These are phyloP conservation scores for Grigorovia humatica DNA, from an alignment of 805 yeast species.

Conservation along the genomic window DNA sequence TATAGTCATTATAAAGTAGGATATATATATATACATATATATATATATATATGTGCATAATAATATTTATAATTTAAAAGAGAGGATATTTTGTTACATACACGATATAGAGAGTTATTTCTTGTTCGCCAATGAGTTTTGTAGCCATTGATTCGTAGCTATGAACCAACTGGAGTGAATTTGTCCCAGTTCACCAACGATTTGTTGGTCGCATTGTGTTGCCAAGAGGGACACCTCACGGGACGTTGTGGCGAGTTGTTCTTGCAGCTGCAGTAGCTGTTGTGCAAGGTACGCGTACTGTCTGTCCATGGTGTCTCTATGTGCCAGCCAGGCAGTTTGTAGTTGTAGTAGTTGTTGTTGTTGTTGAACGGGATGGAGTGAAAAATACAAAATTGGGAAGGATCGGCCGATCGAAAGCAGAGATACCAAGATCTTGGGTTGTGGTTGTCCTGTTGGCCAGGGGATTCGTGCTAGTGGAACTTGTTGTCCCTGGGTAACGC, in stretches of 20 bases:
- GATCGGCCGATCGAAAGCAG: not conserved
- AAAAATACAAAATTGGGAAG: too few relatives aligned
- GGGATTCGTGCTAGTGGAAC: conserved; percentile 35
- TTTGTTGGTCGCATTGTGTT: conserved; percentile 22
- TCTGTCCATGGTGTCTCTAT: conserved; percentile 16
- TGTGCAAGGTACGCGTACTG: conserved; percentile 26
- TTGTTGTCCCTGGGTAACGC: conserved; percentile 73
- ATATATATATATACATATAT: not conserved
- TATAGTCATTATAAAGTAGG: not conserved
- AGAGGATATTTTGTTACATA: too few relatives aligned
- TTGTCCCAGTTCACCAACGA: conserved; percentile 26
- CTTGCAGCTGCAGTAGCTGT: conserved; percentile 19
- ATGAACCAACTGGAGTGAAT: conserved; percentile 26
- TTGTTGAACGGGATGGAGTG: too few relatives aligned
- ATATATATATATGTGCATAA: too few relatives aligned
- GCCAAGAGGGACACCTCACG: conserved; percentile 23
- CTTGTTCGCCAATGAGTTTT: conserved; percentile 2
- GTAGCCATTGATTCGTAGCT: conserved; percentile 23
- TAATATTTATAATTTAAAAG: too few relatives aligned
- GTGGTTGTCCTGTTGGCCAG: not conserved
- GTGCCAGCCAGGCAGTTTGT: not conserved
- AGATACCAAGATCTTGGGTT: too few relatives aligned
- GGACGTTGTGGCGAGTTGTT: conserved; percentile 20
- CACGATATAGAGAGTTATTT: too few relatives aligned
- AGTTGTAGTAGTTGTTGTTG: not conserved